Conservation (phyloP, 176 grass and related monocot genomes). For the maize (Zea mays) region Zm-B73-REFERENCE-NAM-5.0 NC_050101.1:173533001-173533500, state of each 20-base stretch:
- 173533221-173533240: constrained; percentile 64
- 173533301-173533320: constrained; percentile 18
- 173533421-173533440: constrained; percentile 2
- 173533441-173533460: background rate
- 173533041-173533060: constrained; percentile 68
- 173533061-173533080: background rate
- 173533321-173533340: constrained; percentile 8
- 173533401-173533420: constrained; percentile 1
- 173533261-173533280: constrained; percentile 23
- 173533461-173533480: background rate
- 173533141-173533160: constrained; percentile 83
- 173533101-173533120: constrained; percentile 32
- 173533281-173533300: constrained; percentile 27
- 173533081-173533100: constrained; percentile 10
- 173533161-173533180: constrained; percentile 83
- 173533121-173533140: constrained; percentile 91
- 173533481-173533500: too few species aligned
- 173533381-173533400: constrained; percentile 20
- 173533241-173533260: constrained; percentile 27
- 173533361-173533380: background rate
- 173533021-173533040: constrained; percentile 87
- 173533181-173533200: constrained; percentile 90
- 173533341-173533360: constrained; percentile 30
- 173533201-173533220: constrained; percentile 82
- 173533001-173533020: constrained; percentile 96